phyloP scores from a whole-genome alignment of 176 grass and related monocot genomes.

The Bonia amplexicaulis region DNA sequence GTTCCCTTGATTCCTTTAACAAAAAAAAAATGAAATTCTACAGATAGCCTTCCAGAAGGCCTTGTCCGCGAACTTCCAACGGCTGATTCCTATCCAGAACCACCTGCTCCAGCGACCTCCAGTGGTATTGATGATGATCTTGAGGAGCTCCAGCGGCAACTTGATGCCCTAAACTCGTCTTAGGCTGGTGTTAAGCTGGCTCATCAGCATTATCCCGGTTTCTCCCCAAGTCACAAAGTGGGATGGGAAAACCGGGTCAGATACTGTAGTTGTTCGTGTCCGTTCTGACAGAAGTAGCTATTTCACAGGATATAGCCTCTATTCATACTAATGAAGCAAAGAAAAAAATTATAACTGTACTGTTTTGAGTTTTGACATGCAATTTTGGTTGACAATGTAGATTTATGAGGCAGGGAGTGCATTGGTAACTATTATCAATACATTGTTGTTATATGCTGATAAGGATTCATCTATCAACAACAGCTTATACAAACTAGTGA shows the following conservation, averaged over 20 bases:
- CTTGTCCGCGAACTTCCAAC: slow-evolving; percentile 82
- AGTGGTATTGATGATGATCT: slow-evolving; percentile 56
- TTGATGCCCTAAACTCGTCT: slow-evolving; percentile 68
- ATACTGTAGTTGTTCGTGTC: neutral
- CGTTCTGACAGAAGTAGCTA: neutral
- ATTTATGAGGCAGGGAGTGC: neutral
- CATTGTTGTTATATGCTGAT: neutral
- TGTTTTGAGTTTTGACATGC: neutral
- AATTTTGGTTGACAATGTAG: slow-evolving; percentile 14
- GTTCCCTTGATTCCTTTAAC: neutral
- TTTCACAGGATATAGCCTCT: neutral
- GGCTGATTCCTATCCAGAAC: slow-evolving; percentile 54
- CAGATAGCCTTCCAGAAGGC: slow-evolving; percentile 89
- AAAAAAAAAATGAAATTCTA: neutral
- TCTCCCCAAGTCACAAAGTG: neutral
- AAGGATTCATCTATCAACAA: neutral
- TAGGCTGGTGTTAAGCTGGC: slow-evolving; percentile 6
- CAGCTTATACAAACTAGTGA: neutral
- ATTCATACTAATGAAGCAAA: neutral
- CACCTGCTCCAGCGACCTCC: slow-evolving; percentile 14
- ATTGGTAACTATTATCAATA: neutral
- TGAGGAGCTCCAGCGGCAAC: slow-evolving; percentile 83
- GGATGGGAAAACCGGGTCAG: neutral
- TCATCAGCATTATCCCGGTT: neutral
- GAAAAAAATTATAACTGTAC: neutral